Evolutionary conservation across 2,329 filamentous ascomycete species (phyloP).

Genomic region (Metarhizium guizhouense): DNA sequence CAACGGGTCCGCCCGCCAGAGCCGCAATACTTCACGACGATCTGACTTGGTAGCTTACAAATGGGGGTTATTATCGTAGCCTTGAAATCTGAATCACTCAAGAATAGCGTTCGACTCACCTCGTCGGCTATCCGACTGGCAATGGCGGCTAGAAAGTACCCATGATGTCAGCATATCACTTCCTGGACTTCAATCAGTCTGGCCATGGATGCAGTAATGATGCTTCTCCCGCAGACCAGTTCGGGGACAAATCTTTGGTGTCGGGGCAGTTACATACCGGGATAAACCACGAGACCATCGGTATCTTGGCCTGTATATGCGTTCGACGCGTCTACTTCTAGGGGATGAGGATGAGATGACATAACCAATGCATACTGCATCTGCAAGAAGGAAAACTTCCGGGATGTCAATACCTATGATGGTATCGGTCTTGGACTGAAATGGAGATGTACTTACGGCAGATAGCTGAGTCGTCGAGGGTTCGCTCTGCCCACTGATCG

Average conservation of each 20-base stretch:
- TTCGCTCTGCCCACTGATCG: constrained; percentile 50
- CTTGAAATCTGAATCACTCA: too few species aligned
- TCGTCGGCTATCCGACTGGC: too few species aligned
- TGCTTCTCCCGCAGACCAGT: too few species aligned
- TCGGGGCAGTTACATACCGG: too few species aligned
- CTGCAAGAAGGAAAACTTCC: constrained; percentile 58
- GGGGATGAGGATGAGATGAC: constrained; percentile 67
- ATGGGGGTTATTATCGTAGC: too few species aligned
- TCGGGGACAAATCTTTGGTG: too few species aligned
- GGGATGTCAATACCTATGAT: neutral
- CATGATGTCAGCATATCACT: too few species aligned
- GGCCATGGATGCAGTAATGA: too few species aligned
- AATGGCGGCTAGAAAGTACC: too few species aligned
- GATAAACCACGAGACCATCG: constrained; percentile 20
- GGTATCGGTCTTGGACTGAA: neutral
- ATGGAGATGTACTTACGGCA: too few species aligned
- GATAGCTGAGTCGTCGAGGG: constrained; percentile 57
- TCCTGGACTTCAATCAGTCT: too few species aligned
- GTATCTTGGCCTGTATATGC: constrained; percentile 65
- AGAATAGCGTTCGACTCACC: too few species aligned
- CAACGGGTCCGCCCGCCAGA: constrained; percentile 24
- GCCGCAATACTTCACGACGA: constrained; percentile 37
- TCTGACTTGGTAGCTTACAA: constrained; percentile 21
- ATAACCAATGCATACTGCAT: constrained; percentile 56
- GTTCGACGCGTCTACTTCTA: constrained; percentile 56